Base-by-base conservation (phyloP, 805 yeast species). In the Pichia cabralensis region DNA sequence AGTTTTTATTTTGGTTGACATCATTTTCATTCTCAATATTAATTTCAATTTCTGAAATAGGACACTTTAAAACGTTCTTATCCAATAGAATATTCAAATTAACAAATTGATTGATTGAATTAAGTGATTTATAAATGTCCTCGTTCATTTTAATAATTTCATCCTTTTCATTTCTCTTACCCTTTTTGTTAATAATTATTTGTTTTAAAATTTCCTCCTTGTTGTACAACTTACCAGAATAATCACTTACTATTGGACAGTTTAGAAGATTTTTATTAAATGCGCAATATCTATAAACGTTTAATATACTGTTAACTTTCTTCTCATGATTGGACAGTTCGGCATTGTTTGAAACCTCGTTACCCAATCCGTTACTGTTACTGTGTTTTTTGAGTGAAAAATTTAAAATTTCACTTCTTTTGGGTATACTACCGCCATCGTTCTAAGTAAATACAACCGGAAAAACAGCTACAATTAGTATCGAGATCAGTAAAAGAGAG, bases 191-290 rank as follows among this genome's bases (percentile, higher is more conserved):
- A 45, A 22, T 46, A 7, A 38, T 11, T 5, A 85, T 49, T 49
- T 67, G 63, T 45, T 78, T 78, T 6, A 85, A 47, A 0, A 81
- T 51, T 20, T 75, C 55, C 38, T 75, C 81, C 41, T 80, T 81
- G 43, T 77, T 71, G 53, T 67, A 80, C 5, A 85, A 47, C 21
- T 61, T 50, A 0, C 96, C 96, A 32, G 58, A 58, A 49, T 64
- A 76, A 53, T 85, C 95, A 22, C 83, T 69, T 2, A 80, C 79
- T 2, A 82, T 57, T 0, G 79, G 80, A 5, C 47, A 47, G n/a
- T 45, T 41, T 14, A 83, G 60, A 44, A 43, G 63, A 38, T 51
- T 63, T 28, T 47, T 68, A 18, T 63, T 65, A 24, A 65, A 39
- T 5, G 58, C 52, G 49, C 94, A 82, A 6, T 58, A 61, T 11